phyloP scores from a whole-genome alignment of 1,284 basidiomycete genomes.

The Tilletia indica region DNA sequence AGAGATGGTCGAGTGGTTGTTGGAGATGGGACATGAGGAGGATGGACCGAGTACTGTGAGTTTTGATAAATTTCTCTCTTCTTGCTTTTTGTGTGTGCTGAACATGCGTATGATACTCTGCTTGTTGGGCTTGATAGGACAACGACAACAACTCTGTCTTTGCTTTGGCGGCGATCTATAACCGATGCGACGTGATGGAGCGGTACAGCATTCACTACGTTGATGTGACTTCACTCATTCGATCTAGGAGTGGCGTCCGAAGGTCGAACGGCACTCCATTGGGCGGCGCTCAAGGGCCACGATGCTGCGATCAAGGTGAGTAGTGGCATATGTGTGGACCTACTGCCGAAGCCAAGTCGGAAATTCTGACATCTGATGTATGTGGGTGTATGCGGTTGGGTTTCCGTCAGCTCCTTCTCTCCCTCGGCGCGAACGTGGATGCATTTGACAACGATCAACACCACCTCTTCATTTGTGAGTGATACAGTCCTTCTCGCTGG shows the following conservation, averaged over 20 bases:
- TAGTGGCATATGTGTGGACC: background rate
- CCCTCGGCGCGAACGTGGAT: constrained; percentile 7
- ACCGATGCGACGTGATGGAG: constrained; percentile 35
- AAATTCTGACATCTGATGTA: no score
- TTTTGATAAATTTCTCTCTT: background rate
- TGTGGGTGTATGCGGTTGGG: no score
- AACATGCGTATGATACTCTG: no score
- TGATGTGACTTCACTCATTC: constrained; percentile 10
- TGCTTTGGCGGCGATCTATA: constrained; percentile 36
- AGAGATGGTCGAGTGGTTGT: constrained; percentile 45
- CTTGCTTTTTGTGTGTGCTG: no score
- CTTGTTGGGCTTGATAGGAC: constrained; percentile 15
- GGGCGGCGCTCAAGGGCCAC: constrained; percentile 9
- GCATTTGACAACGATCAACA: background rate
- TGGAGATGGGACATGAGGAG: constrained; percentile 46
- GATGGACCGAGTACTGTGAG: constrained; percentile 25
- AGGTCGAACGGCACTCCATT: constrained; percentile 13
- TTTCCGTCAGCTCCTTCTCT: background rate
- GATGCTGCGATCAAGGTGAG: constrained; percentile 14
- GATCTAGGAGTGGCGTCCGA: background rate
- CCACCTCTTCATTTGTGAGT: constrained; percentile 14
- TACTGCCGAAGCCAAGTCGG: no score
- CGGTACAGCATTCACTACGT: constrained; percentile 20
- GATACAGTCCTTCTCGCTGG: no score
- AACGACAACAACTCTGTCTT: constrained; percentile 33